phyloP scores from a whole-genome alignment of 2,329 filamentous ascomycete genomes.

The Neofusicoccum kwambonambiense region DNA sequence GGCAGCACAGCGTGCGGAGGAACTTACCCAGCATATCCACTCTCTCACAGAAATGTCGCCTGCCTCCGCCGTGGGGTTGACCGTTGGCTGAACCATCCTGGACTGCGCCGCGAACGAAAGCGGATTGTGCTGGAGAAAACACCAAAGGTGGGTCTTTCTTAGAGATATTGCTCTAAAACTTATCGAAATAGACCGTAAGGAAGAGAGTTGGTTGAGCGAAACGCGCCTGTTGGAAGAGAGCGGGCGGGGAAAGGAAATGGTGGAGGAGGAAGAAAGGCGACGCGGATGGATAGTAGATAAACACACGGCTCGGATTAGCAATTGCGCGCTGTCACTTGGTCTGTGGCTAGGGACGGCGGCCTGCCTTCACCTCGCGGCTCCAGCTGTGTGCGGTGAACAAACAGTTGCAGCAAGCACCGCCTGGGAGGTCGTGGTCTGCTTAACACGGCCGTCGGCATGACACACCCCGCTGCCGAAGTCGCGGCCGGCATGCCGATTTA shows the following conservation, averaged over 20 bases:
- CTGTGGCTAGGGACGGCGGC: not conserved
- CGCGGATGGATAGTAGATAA: not conserved
- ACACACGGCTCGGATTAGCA: not conserved
- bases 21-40: conserved; percentile 16
- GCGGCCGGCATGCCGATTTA: too few species aligned
- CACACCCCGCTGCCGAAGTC: not conserved
- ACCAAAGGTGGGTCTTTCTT: not conserved
- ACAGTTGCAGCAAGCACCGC: too few species aligned
- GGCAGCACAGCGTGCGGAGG: too few species aligned
- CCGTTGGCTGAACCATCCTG: not conserved
- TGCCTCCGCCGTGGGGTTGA: not conserved
- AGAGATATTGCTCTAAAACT: not conserved
- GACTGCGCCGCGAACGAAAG: not conserved
- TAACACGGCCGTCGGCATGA: not conserved
- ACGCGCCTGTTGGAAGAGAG: not conserved
- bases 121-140: not conserved
- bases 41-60: conserved; percentile 7
- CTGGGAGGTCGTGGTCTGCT: not conserved
- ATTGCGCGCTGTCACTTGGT: not conserved
- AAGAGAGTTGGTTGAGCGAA: not conserved
- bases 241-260: not conserved
- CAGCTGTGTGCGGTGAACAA: not conserved
- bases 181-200: not conserved
- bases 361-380: not conserved
- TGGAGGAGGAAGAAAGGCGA: not conserved